Conservation (phyloP, 140 eudicot genomes). For the Oenanthe javanica region DNA sequence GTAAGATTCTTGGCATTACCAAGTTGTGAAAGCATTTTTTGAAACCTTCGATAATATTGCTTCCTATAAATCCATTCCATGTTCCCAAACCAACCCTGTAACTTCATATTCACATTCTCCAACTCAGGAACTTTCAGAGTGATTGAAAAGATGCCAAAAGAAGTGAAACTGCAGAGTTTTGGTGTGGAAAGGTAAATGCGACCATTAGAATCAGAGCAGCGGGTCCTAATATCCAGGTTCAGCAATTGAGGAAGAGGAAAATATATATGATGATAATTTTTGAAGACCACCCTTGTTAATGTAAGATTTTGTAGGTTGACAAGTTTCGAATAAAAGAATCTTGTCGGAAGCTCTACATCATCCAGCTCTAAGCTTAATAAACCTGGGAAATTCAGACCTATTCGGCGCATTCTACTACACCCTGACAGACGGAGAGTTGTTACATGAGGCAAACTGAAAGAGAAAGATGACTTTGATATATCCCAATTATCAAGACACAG, state of each 20-base stretch:
- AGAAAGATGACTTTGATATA: not conserved
- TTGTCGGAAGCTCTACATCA: not conserved
- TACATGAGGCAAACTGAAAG: not conserved
- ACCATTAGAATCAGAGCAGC: not conserved
- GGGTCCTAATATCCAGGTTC: not conserved
- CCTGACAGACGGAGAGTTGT: not conserved
- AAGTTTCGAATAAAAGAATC: not conserved
- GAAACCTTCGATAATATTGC: not conserved
- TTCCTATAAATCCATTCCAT: not conserved
- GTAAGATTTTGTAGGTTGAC: not conserved
- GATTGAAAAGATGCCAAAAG: not conserved
- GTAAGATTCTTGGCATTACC: not conserved
- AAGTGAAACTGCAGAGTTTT: not conserved
- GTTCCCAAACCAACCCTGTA: not conserved
- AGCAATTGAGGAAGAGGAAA: not conserved
- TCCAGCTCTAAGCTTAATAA: not conserved
- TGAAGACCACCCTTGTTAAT: not conserved
- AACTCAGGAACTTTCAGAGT: not conserved
- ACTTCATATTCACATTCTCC: not conserved
- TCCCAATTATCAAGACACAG: not conserved
- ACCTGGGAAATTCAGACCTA: not conserved
- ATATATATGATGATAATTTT: too few species aligned
- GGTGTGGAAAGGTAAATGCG: not conserved
- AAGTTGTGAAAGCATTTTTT: not conserved
- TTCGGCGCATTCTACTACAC: not conserved